Conservation (phyloP, 345 rosid species). For the Angophora floribunda region DNA sequence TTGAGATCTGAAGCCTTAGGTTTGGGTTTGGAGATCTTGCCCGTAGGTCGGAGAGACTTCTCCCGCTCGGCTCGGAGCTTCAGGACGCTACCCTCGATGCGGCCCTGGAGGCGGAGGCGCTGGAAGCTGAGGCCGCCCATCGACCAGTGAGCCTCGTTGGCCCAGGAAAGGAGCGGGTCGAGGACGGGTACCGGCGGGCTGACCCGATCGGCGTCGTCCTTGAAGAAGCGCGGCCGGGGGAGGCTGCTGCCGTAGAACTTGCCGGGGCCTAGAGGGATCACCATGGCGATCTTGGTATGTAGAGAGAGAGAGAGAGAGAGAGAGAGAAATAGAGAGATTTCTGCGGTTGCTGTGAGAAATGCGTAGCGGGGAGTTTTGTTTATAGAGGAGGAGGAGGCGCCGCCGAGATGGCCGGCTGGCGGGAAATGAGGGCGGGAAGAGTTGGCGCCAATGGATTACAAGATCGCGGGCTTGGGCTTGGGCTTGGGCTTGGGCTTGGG, state of each 20-base stretch:
- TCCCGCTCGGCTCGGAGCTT: constrained; percentile 51
- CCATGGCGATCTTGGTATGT: constrained; percentile 10
- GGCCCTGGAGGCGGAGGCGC: constrained; percentile 87
- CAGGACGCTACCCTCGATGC: constrained; percentile 65
- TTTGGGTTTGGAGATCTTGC: background rate
- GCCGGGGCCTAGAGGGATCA: constrained; percentile 41
- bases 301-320: background rate
- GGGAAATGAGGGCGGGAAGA: constrained; percentile 36
- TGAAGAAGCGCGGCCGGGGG: constrained; percentile 79
- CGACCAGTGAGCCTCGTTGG: constrained; percentile 93
- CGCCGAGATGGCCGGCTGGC: constrained; percentile 3
- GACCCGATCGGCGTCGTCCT: constrained; percentile 39
- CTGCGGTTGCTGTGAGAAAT: background rate
- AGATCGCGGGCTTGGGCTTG: background rate
- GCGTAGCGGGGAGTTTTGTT: background rate
- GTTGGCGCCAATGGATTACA: constrained; percentile 11
- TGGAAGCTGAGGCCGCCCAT: constrained; percentile 89
- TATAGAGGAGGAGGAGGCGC: background rate
- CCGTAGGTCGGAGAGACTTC: background rate
- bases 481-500: background rate
- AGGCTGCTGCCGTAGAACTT: constrained; percentile 90
- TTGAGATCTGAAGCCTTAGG: background rate
- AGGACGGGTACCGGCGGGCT: constrained; percentile 65
- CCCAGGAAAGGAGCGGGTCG: constrained; percentile 87
- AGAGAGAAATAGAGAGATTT: background rate